Evolutionary conservation across 495 filamentous ascomycete genomes (phyloP), one percentile per base, ranked within the genome.

Genomic region (Penicillium lagena): DNA sequence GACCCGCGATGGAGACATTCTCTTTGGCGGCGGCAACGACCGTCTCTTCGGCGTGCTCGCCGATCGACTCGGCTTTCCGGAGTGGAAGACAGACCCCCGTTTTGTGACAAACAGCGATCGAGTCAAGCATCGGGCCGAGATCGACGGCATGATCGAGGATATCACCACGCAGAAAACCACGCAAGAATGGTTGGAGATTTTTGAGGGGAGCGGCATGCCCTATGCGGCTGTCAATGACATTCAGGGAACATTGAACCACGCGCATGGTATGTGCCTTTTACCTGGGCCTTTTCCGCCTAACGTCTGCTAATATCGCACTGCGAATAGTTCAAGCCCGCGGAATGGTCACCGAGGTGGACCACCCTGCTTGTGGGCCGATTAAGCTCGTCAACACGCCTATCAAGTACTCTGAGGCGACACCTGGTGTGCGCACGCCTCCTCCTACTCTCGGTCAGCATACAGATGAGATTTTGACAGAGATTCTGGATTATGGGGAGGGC

Each of bases 151-250:
- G 54, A 91, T 98, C 38, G 87, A 90, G 52, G 67, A 67, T 32
- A 78, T 83, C 39, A 95, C 87, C 8, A 59, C 65, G 30, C 79
- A 81, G 47, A 90, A 85, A 70, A 95, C 87, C 7, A 97, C 90
- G 1, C 67, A 81, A 48, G 85, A 96, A 56, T 98, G 93, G 94
- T 67, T 97, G 11, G 76, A 86, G 0, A 70, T 94, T 12, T 81
- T 98, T 28, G 88, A 96, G 53, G 88, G 86, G 17, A 86, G 83
- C 46, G 93, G 93, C 13, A 82, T 97, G 82, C 93, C 93, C 9
- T 97, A 97, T 67, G 87, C 91, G 5, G 87, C 94, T 0, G 83
- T 98, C 42, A 97, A 97, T 56, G 91, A 97, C 56, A 81, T 98
- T 9, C 82, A 91, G 59, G 75, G 71, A 7, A 87, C 91, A 2